Percentiles rank a stretch among this genome's conserved stretches.
These are phyloP conservation scores for Hyaloperonospora arabidopsidis DNA, from an alignment of 352 stramenopile species.

Conservation along the genomic window DNA sequence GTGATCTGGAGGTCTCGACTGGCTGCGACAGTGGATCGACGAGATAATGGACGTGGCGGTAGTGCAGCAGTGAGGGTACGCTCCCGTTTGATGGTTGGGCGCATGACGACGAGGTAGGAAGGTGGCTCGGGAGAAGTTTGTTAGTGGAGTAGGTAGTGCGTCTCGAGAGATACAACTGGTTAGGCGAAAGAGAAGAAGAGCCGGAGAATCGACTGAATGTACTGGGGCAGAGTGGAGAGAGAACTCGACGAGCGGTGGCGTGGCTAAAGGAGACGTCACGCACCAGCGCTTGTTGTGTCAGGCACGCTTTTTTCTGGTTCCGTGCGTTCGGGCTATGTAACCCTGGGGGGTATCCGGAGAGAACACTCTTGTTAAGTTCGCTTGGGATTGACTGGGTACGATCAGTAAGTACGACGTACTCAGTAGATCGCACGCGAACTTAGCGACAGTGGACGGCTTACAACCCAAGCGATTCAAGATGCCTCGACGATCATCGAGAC, in stretches of 20 bases:
- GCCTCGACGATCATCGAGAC: constrained; percentile 13
- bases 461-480: constrained; percentile 6
- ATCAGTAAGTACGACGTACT: too few species aligned
- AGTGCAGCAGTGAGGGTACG: constrained; percentile 4
- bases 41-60: constrained; percentile 5
- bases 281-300: too few species aligned
- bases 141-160: constrained; percentile 1
- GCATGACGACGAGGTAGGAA: constrained; percentile 6
- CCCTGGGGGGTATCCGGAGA: too few species aligned
- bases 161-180: neutral
- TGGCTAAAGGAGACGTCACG: neutral
- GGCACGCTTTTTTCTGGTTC: too few species aligned
- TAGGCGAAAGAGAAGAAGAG: constrained; percentile 10
- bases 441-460: neutral
- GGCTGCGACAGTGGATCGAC: constrained; percentile 16
- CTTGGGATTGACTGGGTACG: too few species aligned
- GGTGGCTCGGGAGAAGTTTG: constrained; percentile 2
- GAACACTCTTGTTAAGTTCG: neutral
- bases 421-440: neutral
- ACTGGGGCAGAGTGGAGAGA: neutral
- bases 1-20: constrained; percentile 68
- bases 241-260: constrained; percentile 2
- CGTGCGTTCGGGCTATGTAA: too few species aligned
- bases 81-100: constrained; percentile 14
- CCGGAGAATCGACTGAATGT: constrained; percentile 1